phyloP scores from a whole-genome alignment of 495 filamentous ascomycete genomes.

The Penicillium goetzii region DNA sequence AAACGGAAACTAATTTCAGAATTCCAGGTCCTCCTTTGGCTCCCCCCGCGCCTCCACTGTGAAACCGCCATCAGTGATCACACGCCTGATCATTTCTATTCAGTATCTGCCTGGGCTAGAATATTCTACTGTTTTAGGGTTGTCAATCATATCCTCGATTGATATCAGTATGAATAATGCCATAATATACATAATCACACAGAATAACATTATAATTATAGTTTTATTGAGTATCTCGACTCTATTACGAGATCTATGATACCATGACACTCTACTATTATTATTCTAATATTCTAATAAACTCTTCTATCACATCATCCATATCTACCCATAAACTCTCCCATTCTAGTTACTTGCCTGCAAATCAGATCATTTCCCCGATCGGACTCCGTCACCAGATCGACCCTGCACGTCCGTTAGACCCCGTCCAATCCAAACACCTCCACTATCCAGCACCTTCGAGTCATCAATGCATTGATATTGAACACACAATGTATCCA shows the following conservation, averaged over 20 bases:
- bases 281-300: not conserved
- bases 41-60: not conserved
- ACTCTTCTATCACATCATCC: not conserved
- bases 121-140: not conserved
- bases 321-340: not conserved
- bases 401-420: conserved; percentile 19
- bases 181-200: not conserved
- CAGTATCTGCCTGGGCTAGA: not conserved
- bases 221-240: not conserved
- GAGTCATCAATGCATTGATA: conserved; percentile 1
- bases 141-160: not conserved
- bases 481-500: not conserved
- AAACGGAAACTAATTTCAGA: not conserved
- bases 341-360: not conserved
- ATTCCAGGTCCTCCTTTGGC: not conserved
- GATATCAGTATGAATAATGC: not conserved
- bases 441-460: not conserved
- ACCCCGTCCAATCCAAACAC: conserved; percentile 13
- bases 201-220: not conserved
- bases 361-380: conserved; percentile 5
- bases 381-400: conserved; percentile 23
- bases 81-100: not conserved
- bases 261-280: not conserved
- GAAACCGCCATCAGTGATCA: not conserved
- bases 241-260: not conserved